Evolutionary conservation across 768 basidiomycete genomes (phyloP), one percentile per base, ranked within the genome.

Genomic region (Pleurotus tuoliensis): DNA sequence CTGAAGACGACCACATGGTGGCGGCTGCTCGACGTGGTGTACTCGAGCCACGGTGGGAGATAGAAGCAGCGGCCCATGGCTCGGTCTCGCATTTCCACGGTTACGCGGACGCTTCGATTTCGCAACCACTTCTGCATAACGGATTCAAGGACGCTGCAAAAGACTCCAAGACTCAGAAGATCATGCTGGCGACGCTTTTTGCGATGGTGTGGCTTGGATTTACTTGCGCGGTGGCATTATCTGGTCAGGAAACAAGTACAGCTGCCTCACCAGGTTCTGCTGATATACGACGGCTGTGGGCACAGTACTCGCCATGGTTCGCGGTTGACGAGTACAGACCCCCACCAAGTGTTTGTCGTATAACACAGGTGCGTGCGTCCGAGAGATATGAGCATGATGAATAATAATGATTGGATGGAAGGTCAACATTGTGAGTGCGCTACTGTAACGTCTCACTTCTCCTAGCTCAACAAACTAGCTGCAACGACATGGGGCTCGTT

Each of bases 401-500:
- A 34, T 11, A 34, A 2, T 9, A 34, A 9, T 34, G 8, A 11
- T 3, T 3, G 30, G 30, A 11, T 34, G 30, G 9, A 56, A 87
- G 84, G 84, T 81, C 34, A 83, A 87, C 60, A 79, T 87, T 44
- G 86, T 86, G 64, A 59, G 83, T 68, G 47, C 34, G 9, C 38
- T 18, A 37, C 25, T 38, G n/a, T 41, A 18, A 18, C 54, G 43
- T 24, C n/a, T 20, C 43, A 40, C 46, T 27, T 38, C 39, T 1
- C 30, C 7, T 7, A 7, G 25, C 22, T 20, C 30, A 49, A 43
- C 6, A 25, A n/a, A 46, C 13, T 49, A 92, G 90, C 72, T 94
- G 7, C 87, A 92, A 69, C 77, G 92, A 9, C 92, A 94, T 63
- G 91, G 90, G 2, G 83, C 89, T 1, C 82, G 92, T 30, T 92